phyloP scores from a whole-genome alignment of 257 asterid species.

The Marsdenia floribunda region DNA sequence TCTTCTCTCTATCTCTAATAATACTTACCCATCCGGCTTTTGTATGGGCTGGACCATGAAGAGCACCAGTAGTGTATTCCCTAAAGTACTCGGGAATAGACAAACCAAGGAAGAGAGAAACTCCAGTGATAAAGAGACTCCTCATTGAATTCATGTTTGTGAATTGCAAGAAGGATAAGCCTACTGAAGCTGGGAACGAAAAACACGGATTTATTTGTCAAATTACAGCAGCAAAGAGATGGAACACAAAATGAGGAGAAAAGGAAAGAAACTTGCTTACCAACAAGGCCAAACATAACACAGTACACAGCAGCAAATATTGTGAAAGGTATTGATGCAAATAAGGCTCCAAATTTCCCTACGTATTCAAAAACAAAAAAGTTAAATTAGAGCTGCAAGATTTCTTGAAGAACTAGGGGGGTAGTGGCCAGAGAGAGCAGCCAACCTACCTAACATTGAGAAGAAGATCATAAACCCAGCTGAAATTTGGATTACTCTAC shows the following conservation, averaged over 20 bases:
- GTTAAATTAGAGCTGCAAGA: background rate
- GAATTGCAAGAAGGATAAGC: conserved; percentile 87
- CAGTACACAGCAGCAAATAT: conserved; percentile 89
- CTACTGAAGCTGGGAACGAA: conserved; percentile 71
- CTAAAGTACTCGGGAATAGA: conserved; percentile 94
- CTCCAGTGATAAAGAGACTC: conserved; percentile 81
- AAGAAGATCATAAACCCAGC: conserved; percentile 98
- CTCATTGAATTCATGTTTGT: conserved; percentile 98
- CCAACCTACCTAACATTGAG: conserved; percentile 55
- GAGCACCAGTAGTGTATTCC: conserved; percentile 70
- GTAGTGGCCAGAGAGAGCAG: background rate
- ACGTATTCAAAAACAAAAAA: conserved; percentile 9
- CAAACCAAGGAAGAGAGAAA: conserved; percentile 83
- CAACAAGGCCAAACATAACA: conserved; percentile 89
- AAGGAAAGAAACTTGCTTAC: conserved; percentile 29
- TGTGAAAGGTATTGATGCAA: conserved; percentile 93
- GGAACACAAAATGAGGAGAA: background rate
- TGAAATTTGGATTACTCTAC: conserved; percentile 81
- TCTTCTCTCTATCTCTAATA: background rate
- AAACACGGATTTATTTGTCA: background rate
- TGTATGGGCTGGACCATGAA: conserved; percentile 86
- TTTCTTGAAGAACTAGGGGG: background rate
- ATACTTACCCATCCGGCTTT: conserved; percentile 88
- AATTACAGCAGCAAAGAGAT: background rate
- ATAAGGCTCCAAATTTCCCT: conserved; percentile 97